Base-by-base conservation (phyloP, 345 rosid species). In the Lumnitzera racemosa region DNA sequence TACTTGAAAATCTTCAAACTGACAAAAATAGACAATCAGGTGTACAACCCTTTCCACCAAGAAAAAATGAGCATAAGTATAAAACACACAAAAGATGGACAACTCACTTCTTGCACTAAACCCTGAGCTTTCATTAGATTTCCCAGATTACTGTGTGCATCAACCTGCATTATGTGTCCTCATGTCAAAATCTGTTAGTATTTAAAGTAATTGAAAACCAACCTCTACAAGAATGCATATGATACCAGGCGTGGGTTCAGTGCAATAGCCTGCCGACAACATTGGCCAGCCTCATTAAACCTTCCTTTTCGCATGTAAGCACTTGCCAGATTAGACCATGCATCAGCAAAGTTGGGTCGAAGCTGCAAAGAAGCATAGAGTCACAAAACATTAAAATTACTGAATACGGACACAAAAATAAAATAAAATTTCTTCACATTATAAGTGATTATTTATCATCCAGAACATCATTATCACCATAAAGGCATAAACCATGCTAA, bases 251-350 rank as follows among this genome's bases (percentile, higher is more conserved):
- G 92, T 23, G 99, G 99, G 76, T 95, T 90, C 59, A 95, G 57
- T 25, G 85, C 81, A 62, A 95, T 80, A 4, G 99, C 99, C 70
- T 90, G 99, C 49, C 90, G 91, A 72, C 96, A 95, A 72, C 99
- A 95, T 67, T 88, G 96, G 7, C 86, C 76, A n/a, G 96, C 99
- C 84, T 95, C 99, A 25, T 36, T 88, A 60, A 86, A 86, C 72
- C 95, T 83, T 74, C 99, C 97, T 70, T 90, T 95, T 11, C 92
- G 80, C 95, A 95, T 86, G 80, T 95, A 95, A 17, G 97, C 95
- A 80, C 96, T 95, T 23, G 95, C 99, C 67, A 95, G 73, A 72
- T 95, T 95, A 6, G 97, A 90, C 99, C 99, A 95, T 31, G 96
- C 97, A 85, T 95, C 99, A 65, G 96, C 89, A 67, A 90, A 95